phyloP scores from a whole-genome alignment of 2,329 filamentous ascomycete genomes.

The Colletotrichum aenigma region DNA sequence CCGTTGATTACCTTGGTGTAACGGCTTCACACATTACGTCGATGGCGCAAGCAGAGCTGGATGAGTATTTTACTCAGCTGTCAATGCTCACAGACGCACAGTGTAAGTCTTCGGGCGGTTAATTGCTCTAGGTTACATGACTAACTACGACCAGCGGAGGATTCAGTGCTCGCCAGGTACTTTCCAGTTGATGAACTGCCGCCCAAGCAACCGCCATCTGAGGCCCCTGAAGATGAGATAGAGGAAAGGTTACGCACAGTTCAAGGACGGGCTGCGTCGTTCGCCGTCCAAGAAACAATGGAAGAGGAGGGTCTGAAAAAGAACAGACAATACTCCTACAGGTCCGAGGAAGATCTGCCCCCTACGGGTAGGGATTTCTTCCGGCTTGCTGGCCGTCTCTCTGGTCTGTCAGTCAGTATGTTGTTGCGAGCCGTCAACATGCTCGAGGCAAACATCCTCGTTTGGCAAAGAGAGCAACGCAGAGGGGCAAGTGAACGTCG shows the following conservation, averaged over 20 bases:
- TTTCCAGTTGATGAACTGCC: conserved; percentile 34
- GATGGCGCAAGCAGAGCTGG: conserved; percentile 65
- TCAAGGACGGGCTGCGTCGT: conserved; percentile 1
- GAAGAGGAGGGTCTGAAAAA: background rate
- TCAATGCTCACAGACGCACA: conserved; percentile 34
- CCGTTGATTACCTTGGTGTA: conserved; percentile 52
- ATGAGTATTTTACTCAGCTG: conserved; percentile 64
- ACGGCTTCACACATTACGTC: conserved; percentile 65
- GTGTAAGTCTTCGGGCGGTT: conserved; percentile 36
- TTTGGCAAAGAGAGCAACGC: conserved; percentile 32
- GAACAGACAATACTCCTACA: conserved; percentile 16
- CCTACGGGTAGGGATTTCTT: conserved; percentile 35
- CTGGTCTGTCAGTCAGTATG: conserved; percentile 37
- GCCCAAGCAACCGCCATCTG: conserved; percentile 18
- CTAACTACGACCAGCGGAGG: conserved; percentile 4
- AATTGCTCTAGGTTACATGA: conserved; percentile 9
- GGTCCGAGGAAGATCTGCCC: conserved; percentile 33
- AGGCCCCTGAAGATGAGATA: conserved; percentile 28
- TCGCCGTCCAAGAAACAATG: background rate
- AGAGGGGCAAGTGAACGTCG: conserved; percentile 3
- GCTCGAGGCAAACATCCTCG: conserved; percentile 37
- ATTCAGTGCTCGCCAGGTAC: conserved; percentile 28
- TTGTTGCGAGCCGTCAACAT: conserved; percentile 41
- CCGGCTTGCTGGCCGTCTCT: conserved; percentile 31
- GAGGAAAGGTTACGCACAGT: conserved; percentile 16